Percentiles rank a stretch among this genome's conserved stretches.
Evolutionary conservation across 306 rosid species (phyloP).

Genomic region (Cucurbita pepo): DNA sequence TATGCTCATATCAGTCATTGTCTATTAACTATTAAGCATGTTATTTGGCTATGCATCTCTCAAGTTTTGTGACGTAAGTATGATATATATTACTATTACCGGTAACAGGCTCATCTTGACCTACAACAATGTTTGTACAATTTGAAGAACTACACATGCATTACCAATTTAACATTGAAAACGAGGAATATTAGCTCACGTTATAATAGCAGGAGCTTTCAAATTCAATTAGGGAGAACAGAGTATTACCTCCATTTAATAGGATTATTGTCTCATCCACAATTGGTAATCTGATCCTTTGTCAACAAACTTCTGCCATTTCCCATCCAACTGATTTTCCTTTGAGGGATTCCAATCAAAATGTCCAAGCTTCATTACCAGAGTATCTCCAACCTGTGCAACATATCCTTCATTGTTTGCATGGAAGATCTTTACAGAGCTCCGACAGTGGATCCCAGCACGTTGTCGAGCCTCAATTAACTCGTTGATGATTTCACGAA

Average conservation of each 20-base stretch:
- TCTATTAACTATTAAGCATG: background rate
- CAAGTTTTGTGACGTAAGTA: background rate
- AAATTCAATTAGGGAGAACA: background rate
- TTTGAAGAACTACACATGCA: background rate
- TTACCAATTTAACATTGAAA: background rate
- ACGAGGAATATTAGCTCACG: too few relatives aligned
- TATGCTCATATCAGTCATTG: background rate
- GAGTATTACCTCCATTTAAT: background rate
- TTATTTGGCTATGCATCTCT: too few relatives aligned
- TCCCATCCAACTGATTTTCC: conserved; percentile 63
- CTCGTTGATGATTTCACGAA: conserved; percentile 40
- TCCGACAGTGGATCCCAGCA: conserved; percentile 59
- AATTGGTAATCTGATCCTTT: conserved; percentile 51
- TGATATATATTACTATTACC: background rate
- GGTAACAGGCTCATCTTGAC: background rate
- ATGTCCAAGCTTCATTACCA: conserved; percentile 61
- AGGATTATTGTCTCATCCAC: conserved; percentile 47
- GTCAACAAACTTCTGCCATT: conserved; percentile 65
- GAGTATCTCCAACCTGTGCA: conserved; percentile 48
- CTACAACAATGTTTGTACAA: background rate
- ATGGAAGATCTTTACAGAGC: conserved; percentile 49
- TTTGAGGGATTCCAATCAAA: conserved; percentile 66
- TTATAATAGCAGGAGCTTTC: too few relatives aligned
- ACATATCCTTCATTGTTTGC: conserved; percentile 72
- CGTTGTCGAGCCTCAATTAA: conserved; percentile 50